Percentiles rank a stretch among this genome's conserved stretches.
Conservation (phyloP, 176 grass and related monocot genomes). For the Thinopyrum elongatum region DNA sequence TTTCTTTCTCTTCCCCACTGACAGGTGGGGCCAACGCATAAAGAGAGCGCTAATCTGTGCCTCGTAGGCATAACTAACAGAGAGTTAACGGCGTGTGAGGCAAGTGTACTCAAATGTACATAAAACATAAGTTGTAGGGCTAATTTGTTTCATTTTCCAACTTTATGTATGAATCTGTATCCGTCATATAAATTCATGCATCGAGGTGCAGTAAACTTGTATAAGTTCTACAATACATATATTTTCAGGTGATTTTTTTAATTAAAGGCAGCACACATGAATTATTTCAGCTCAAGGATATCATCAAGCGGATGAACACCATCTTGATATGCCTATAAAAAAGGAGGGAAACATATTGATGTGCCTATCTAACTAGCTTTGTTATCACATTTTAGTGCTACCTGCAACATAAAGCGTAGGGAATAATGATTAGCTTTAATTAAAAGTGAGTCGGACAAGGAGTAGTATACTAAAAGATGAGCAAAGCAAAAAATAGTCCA, state of each 20-base stretch:
- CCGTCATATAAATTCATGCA: too few relatives aligned
- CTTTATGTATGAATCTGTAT: too few relatives aligned
- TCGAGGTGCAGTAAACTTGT: too few relatives aligned
- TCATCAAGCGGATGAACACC: background rate
- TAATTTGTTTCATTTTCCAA: too few relatives aligned
- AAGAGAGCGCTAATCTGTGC: too few relatives aligned
- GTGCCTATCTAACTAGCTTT: conserved; percentile 31
- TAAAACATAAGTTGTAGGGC: too few relatives aligned
- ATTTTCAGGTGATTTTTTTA: background rate
- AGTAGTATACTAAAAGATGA: background rate
- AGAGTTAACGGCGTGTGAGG: too few relatives aligned
- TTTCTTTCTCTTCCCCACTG: too few relatives aligned
- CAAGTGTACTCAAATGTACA: too few relatives aligned
- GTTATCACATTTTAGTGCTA: background rate
- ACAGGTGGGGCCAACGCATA: too few relatives aligned
- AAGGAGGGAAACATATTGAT: background rate
- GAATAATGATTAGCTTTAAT: conserved; percentile 30
- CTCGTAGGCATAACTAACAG: too few relatives aligned
- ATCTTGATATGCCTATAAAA: background rate
- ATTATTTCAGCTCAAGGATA: conserved; percentile 13
- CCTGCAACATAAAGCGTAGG: conserved; percentile 6
- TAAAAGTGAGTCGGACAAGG: background rate
- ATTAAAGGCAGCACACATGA: background rate
- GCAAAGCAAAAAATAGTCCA: conserved; percentile 9
- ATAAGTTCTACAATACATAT: background rate